Percentiles rank a stretch among this genome's conserved stretches.
These are phyloP conservation scores for Xylaria intraflava DNA, from an alignment of 495 filamentous ascomycete genomes.

Conservation along the genomic window DNA sequence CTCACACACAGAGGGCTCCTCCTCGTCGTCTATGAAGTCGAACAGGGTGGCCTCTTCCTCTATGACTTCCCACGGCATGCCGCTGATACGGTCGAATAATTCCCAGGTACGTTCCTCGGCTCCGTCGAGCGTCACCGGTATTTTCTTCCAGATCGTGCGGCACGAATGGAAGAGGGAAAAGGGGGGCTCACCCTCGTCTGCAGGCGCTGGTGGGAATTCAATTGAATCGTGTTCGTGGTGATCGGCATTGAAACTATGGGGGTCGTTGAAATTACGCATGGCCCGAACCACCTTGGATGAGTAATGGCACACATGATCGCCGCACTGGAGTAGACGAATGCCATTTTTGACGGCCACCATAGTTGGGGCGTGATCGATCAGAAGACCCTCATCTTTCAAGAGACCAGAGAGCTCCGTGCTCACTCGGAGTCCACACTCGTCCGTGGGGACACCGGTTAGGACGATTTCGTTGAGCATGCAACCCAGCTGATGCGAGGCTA, in stretches of 20 bases:
- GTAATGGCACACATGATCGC: slow-evolving; percentile 12
- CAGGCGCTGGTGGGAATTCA: slow-evolving; percentile 28
- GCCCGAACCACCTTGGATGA: slow-evolving; percentile 28
- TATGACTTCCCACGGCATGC: slow-evolving; percentile 27
- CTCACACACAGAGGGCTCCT: slow-evolving; percentile 23
- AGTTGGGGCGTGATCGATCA: slow-evolving; percentile 28
- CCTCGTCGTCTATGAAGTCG: slow-evolving; percentile 27
- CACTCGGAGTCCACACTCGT: slow-evolving; percentile 29
- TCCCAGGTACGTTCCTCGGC: slow-evolving; percentile 30
- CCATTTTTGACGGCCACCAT: slow-evolving; percentile 26
- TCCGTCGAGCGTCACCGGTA: slow-evolving; percentile 26
- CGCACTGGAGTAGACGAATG: slow-evolving; percentile 23
- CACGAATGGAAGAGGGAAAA: slow-evolving; percentile 29
- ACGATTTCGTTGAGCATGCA: slow-evolving; percentile 39
- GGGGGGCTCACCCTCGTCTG: slow-evolving; percentile 35
- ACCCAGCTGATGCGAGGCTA: slow-evolving; percentile 37
- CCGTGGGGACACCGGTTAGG: slow-evolving; percentile 35
- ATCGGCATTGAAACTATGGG: slow-evolving; percentile 13
- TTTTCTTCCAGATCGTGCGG: slow-evolving; percentile 40
- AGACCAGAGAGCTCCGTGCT: slow-evolving; percentile 31
- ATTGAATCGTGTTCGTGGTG: slow-evolving; percentile 14
- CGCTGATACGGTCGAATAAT: slow-evolving; percentile 36
- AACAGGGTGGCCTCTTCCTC: slow-evolving; percentile 26
- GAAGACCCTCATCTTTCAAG: slow-evolving; percentile 40
- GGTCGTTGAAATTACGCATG: slow-evolving; percentile 16